Percentiles rank a stretch among this genome's conserved stretches.
Evolutionary conservation across 2,329 filamentous ascomycete genomes (phyloP).

Genomic region (Colletotrichum abscissum): DNA sequence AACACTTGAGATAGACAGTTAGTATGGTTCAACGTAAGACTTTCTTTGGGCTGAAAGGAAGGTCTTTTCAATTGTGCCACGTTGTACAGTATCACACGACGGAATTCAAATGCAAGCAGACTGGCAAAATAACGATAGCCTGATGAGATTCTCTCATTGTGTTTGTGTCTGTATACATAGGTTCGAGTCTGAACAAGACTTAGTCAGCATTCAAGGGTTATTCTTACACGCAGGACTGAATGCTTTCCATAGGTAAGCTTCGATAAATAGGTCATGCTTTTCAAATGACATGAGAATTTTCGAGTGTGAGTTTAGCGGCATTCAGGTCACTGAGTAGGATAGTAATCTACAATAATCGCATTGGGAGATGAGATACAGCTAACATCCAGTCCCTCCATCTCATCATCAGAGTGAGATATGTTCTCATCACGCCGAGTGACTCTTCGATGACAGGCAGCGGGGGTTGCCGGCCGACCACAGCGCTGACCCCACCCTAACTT

Average conservation of each 20-base stretch:
- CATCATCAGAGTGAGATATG: too few species aligned
- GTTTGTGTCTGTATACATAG: not conserved
- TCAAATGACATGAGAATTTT: too few species aligned
- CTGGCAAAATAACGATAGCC: not conserved
- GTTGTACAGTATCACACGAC: too few species aligned
- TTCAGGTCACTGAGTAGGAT: too few species aligned
- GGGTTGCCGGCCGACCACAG: constrained; percentile 5
- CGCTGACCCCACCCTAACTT: not conserved
- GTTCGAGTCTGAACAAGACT: not conserved
- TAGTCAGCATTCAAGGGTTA: not conserved
- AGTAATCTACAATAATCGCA: too few species aligned
- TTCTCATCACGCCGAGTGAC: constrained; percentile 3
- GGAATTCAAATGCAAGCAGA: not conserved
- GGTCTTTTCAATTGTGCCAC: too few species aligned
- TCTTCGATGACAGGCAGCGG: constrained; percentile 10
- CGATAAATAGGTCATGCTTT: not conserved
- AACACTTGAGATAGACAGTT: too few species aligned
- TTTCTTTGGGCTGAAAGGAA: too few species aligned
- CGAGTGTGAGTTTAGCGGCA: too few species aligned
- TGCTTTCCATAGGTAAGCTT: not conserved
- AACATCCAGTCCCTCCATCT: too few species aligned
- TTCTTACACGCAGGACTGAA: not conserved
- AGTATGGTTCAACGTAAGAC: too few species aligned
- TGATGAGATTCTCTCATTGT: not conserved
- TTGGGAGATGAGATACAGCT: too few species aligned